A percentile compares a stretch with the other conserved stretches of the same genome.
phyloP scores from a whole-genome alignment of 257 asterid species.

The Gentiana straminea region DNA sequence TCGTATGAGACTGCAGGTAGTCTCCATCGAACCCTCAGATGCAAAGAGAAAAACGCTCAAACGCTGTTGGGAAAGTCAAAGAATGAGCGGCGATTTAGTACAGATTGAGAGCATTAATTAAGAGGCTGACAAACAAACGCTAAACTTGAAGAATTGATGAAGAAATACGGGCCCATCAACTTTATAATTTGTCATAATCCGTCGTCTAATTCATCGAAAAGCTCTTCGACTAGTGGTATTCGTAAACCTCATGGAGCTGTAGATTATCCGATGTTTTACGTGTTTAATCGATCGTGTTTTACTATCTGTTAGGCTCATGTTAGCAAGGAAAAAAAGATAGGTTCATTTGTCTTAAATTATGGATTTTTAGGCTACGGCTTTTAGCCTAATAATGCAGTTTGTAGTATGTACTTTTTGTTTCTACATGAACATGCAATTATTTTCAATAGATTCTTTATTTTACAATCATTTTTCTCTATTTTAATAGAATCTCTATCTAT shows the following conservation, averaged over 20 bases:
- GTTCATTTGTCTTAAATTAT: too few relatives aligned
- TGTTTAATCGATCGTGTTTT: constrained; percentile 50
- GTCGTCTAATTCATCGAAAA: constrained; percentile 4
- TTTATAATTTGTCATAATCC: constrained; percentile 67
- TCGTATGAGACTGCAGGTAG: constrained; percentile 38
- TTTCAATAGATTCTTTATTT: too few relatives aligned
- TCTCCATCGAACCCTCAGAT: constrained; percentile 62
- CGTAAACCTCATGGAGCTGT: constrained; percentile 26
- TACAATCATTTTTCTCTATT: too few relatives aligned
- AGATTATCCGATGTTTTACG: constrained; percentile 47
- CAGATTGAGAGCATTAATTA: constrained; percentile 44
- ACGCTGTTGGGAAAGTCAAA: constrained; percentile 72
- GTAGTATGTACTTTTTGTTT: too few relatives aligned
- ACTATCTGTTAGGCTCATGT: constrained; percentile 43
- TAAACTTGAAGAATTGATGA: constrained; percentile 41
- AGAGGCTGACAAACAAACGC: constrained; percentile 19
- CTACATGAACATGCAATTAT: too few relatives aligned
- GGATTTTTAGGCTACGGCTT: too few relatives aligned
- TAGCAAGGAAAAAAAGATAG: too few relatives aligned
- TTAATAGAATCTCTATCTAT: too few relatives aligned
- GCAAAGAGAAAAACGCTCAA: constrained; percentile 42
- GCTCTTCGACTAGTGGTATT: constrained; percentile 14
- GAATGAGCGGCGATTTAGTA: constrained; percentile 62
- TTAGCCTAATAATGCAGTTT: too few relatives aligned
- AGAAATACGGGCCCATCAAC: constrained; percentile 46